phyloP scores from a whole-genome alignment of 1,284 basidiomycete species.

The Melampsora larici-populina region DNA sequence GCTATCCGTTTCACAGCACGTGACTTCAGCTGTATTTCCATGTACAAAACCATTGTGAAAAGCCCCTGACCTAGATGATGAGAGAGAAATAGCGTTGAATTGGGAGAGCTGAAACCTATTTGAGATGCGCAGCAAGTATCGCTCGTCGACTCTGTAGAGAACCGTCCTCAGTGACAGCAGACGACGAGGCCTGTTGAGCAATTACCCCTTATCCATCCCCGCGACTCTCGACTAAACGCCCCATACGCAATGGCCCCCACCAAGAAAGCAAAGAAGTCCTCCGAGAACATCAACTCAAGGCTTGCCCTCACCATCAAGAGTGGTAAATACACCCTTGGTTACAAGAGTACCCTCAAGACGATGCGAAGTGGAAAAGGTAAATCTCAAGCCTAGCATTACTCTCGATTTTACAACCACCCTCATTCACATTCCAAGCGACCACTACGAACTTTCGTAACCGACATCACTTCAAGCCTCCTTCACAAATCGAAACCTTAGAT shows the following conservation, averaged over 20 bases:
- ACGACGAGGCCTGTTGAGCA: too few relatives aligned
- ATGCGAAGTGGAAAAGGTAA: conserved; percentile 97
- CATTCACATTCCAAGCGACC: not conserved
- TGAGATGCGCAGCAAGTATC: too few relatives aligned
- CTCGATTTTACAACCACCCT: not conserved
- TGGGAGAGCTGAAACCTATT: too few relatives aligned
- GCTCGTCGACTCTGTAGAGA: too few relatives aligned
- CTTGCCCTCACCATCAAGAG: conserved; percentile 99
- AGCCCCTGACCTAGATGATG: too few relatives aligned
- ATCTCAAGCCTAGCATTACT: conserved; percentile 54
- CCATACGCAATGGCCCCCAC: conserved; percentile 72
- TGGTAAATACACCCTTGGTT: conserved; percentile 84
- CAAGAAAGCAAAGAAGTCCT: conserved; percentile 76
- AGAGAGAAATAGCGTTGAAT: too few relatives aligned
- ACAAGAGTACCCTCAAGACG: conserved; percentile 96
- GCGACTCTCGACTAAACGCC: not conserved
- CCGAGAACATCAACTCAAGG: conserved; percentile 89
- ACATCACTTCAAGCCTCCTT: not conserved
- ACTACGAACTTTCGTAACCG: not conserved
- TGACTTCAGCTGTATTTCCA: too few relatives aligned
- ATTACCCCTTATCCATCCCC: too few relatives aligned
- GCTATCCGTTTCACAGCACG: too few relatives aligned
- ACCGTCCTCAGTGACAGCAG: too few relatives aligned
- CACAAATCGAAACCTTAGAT: conserved; percentile 42
- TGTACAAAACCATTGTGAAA: too few relatives aligned